phyloP scores from a whole-genome alignment of 1,139 yeast genomes.

The Insectozyma bohioensis region DNA sequence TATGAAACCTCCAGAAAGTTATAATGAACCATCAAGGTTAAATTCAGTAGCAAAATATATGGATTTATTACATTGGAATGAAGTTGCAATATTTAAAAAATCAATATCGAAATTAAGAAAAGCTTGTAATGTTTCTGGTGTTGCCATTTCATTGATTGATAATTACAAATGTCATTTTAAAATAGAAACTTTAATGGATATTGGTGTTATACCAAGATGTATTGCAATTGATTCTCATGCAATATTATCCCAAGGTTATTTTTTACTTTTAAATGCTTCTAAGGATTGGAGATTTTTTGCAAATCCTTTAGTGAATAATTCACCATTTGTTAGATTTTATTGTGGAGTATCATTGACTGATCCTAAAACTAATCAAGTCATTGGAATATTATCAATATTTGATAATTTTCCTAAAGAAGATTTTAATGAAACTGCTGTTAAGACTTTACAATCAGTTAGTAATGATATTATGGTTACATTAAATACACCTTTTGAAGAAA shows the following conservation, averaged over 20 bases:
- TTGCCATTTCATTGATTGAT: constrained; percentile 58
- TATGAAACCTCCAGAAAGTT: constrained; percentile 60
- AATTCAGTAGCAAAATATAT: constrained; percentile 43
- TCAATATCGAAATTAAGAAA: constrained; percentile 35
- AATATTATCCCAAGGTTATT: constrained; percentile 53
- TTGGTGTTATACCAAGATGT: constrained; percentile 51
- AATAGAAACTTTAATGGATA: constrained; percentile 45
- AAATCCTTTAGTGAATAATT: constrained; percentile 63
- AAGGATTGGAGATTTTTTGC: constrained; percentile 65
- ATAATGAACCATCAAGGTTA: constrained; percentile 42
- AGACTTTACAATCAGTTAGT: constrained; percentile 37
- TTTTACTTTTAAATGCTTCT: constrained; percentile 57
- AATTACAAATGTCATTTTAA: constrained; percentile 48
- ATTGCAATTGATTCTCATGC: constrained; percentile 69
- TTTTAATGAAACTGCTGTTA: constrained; percentile 35
- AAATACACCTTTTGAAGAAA: constrained; percentile 28
- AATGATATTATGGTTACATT: constrained; percentile 45
- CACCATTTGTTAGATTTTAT: constrained; percentile 59
- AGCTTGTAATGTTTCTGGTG: constrained; percentile 47
- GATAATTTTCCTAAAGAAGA: constrained; percentile 46
- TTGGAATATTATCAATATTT: constrained; percentile 64
- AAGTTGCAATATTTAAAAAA: constrained; percentile 36
- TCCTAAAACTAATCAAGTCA: constrained; percentile 31
- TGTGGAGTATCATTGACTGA: constrained; percentile 59
- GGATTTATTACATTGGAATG: constrained; percentile 52